Evolutionary conservation across 768 basidiomycete genomes (phyloP), one percentile per base, ranked within the genome.

Genomic region (Tylopilus felleus): DNA sequence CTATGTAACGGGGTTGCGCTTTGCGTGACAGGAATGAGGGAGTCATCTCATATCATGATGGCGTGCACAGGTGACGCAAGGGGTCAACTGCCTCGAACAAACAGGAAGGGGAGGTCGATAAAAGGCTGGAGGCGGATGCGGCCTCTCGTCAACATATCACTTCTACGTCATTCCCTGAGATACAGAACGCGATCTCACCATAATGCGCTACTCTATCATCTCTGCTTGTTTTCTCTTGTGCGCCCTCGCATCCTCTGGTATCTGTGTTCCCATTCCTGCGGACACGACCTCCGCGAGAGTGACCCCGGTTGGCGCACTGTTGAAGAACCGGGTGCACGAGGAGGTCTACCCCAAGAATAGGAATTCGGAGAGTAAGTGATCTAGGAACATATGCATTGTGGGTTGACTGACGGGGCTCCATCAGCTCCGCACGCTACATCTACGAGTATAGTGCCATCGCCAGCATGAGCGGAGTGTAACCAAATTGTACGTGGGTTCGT

Each of bases 281-380:
- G 5, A 27, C 2, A 49, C 51, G 28, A 29, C 23, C 3, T 13
- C 5, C 13, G 22, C 17, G 0, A 21, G 19, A 27, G 28, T 46
- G 6, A 10, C 55, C 2, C 59, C 45, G 8, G 16, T n/a, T 12
- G 65, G 60, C 2, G 53, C 57, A 22, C 28, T 65, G 43, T 53
- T 50, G 27, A 67, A 58, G 62, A 48, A 53, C 36, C 55, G 58
- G 21, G 53, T 69, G 47, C 65, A 67, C 40, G 43, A 69, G 40
- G 51, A 55, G 38, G 53, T 56, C 36, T 39, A 46, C 42, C 64
- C 59, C n/a, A 55, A 53, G 35, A 29, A 42, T 22, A 28, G 48
- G 25, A 12, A 47, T 45, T 29, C 31, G 8, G n/a, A 19, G 13
- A 36, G 43, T 65, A 35, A 55, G 63, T 51, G 12, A 21, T 31